Percentiles rank a stretch among this genome's conserved stretches.
These are phyloP conservation scores for Phoma herbarum DNA, from an alignment of 2,329 filamentous ascomycete genomes.

Conservation along the genomic window DNA sequence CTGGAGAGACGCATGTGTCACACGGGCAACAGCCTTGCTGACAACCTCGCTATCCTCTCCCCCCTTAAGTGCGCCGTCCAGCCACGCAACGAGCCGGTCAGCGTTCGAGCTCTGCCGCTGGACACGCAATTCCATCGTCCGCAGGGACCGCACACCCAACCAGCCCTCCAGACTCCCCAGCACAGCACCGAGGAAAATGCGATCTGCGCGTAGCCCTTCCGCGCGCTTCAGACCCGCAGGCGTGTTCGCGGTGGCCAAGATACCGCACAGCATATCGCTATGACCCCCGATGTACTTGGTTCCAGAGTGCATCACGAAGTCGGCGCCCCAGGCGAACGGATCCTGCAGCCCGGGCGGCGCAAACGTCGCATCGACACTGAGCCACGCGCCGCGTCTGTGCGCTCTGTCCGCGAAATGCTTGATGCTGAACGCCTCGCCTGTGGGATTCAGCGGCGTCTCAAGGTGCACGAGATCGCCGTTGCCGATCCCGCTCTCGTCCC, in stretches of 20 bases:
- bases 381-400: constrained; percentile 73
- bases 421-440: constrained; percentile 81
- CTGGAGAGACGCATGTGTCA: constrained; percentile 85
- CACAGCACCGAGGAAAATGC: constrained; percentile 80
- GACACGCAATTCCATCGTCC: constrained; percentile 86
- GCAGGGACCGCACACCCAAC: constrained; percentile 85
- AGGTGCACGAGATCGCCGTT: constrained; percentile 87
- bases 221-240: constrained; percentile 35
- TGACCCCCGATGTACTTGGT: constrained; percentile 98
- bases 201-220: constrained; percentile 69
- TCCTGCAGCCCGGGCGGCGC: constrained; percentile 89
- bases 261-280: constrained; percentile 90
- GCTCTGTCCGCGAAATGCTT: constrained; percentile 75
- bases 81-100: constrained; percentile 74
- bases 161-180: constrained; percentile 92
- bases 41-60: constrained; percentile 54
- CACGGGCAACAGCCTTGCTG: constrained; percentile 63
- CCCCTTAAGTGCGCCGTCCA: constrained; percentile 62
- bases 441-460: constrained; percentile 93
- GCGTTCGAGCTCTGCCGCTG: constrained; percentile 78
- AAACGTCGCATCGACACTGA: constrained; percentile 92
- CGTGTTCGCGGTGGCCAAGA: constrained; percentile 69
- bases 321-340: constrained; percentile 81
- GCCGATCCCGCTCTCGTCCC: constrained; percentile 70
- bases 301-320: constrained; percentile 89